Evolutionary conservation across 2,329 filamentous ascomycete species (phyloP), one percentile per base, ranked within the genome.

Genomic region (Apiospora saccharicola): DNA sequence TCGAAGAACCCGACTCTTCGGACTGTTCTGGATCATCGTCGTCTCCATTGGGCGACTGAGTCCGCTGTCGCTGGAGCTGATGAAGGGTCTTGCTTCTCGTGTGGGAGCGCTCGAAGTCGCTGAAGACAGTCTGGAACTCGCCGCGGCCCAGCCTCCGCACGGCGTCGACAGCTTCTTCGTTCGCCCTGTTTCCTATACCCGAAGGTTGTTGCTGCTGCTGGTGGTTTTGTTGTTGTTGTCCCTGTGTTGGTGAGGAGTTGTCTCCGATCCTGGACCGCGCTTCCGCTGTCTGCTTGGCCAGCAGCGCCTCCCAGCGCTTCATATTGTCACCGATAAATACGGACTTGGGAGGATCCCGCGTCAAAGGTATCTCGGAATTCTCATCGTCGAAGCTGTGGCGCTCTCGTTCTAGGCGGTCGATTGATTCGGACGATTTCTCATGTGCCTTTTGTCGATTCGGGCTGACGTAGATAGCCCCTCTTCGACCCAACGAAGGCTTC

Each of bases 151-250:
- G 57, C 57, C 34, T 64, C 10, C 57, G 22, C 57, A 64, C 57
- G 57, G 57, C 57, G 3, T 64, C 57, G 30, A 64, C 57, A 34
- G 57, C 57, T 64, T 64, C 57, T 64, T 64, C 57, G 22, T 64
- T 64, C 8, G 57, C 57, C 22, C 30, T 12, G 57, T 64, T 64
- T 4, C 57, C 57, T 64, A 64, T 64, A 7, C 57, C 57, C 34
- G 57, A 64, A 22, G 57, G 34, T 34, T 64, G 34, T 34, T 8
- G 10, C 4, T 64, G 19, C 3, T 22, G 19, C 2, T 22, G 12
- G 4, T n/a, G 3, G 4, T 34, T 30, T 37, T 61, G 5, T 22
- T 37, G 14, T 12, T 37, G 26, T 13, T 41, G 30, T 7, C 37
- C 19, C 37, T 10, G 37, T 10, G 6, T 10, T 10, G 37, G 37